phyloP scores from a whole-genome alignment of 2,329 filamentous ascomycete genomes.

The Massarina eburnea region DNA sequence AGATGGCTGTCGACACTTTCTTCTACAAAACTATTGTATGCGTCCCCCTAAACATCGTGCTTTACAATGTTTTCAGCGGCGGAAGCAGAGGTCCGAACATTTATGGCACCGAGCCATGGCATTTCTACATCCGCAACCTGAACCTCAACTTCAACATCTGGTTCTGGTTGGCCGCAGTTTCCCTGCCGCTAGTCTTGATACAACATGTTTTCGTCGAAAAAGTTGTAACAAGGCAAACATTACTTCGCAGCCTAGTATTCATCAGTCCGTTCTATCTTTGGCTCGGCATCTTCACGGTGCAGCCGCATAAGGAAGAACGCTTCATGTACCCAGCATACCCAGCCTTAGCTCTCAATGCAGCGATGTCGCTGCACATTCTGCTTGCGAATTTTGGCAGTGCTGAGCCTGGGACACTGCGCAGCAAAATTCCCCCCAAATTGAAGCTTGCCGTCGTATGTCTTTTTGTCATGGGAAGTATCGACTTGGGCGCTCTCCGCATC shows the following conservation, averaged over 20 bases:
- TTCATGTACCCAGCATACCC: slow-evolving; percentile 99
- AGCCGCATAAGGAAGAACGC: slow-evolving; percentile 96
- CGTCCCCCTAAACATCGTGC: slow-evolving; percentile 89
- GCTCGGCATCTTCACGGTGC: slow-evolving; percentile 85
- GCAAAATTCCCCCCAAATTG: slow-evolving; percentile 72
- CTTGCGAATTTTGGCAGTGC: slow-evolving; percentile 73
- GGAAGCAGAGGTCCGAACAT: slow-evolving; percentile 80
- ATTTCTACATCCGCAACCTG: slow-evolving; percentile 92
- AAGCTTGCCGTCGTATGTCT: slow-evolving; percentile 66
- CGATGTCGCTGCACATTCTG: slow-evolving; percentile 79
- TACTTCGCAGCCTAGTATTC: slow-evolving; percentile 76
- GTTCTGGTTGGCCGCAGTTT: slow-evolving; percentile 77
- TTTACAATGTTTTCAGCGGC: slow-evolving; percentile 90
- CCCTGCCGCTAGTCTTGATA: slow-evolving; percentile 72
- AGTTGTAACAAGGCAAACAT: slow-evolving; percentile 65
- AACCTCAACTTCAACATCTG: slow-evolving; percentile 94
- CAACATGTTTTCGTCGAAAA: slow-evolving; percentile 69
- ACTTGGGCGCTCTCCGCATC: slow-evolving; percentile 70
- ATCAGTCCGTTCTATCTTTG: slow-evolving; percentile 89
- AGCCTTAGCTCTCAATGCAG: slow-evolving; percentile 84
- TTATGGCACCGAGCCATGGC: slow-evolving; percentile 95
- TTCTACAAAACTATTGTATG: slow-evolving; percentile 80
- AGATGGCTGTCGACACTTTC: slow-evolving; percentile 73
- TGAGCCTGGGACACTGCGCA: slow-evolving; percentile 66
- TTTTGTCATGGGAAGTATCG: slow-evolving; percentile 64